Evolutionary conservation across 2,329 filamentous ascomycete genomes (phyloP).

Genomic region (Beauveria caledonica): DNA sequence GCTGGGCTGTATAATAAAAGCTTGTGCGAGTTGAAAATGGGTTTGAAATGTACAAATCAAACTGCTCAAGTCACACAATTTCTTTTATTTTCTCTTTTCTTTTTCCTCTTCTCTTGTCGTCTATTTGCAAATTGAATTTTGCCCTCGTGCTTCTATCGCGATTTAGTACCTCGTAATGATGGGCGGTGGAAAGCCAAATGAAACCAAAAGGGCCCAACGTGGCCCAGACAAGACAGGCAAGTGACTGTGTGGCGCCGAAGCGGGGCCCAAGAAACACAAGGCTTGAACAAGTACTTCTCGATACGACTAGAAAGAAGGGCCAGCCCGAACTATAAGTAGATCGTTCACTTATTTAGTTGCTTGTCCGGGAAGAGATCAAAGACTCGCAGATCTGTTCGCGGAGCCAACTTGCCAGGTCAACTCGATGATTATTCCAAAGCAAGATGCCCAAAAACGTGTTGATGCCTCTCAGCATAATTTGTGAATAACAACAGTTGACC

Average conservation of each 20-base stretch:
- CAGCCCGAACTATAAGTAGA: neutral
- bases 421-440: too few relatives aligned
- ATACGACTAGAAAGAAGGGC: neutral
- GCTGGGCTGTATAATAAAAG: too few relatives aligned
- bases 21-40: neutral
- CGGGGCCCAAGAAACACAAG: neutral
- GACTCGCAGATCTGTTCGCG: neutral
- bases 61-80: neutral
- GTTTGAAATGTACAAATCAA: neutral
- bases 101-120: neutral
- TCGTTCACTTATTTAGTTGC: neutral
- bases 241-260: slow-evolving; percentile 7
- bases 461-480: neutral
- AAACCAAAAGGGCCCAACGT: slow-evolving; percentile 9
- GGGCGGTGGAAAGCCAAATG: slow-evolving; percentile 3
- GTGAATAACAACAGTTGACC: neutral
- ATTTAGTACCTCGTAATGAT: neutral
- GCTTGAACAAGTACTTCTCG: neutral
- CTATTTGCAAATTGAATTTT: neutral
- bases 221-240: slow-evolving; percentile 1
- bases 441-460: neutral
- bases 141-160: neutral
- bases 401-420: neutral
- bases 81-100: neutral
- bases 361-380: neutral